phyloP scores from a whole-genome alignment of 1,284 basidiomycete genomes.

The Melampsora larici-populina region DNA sequence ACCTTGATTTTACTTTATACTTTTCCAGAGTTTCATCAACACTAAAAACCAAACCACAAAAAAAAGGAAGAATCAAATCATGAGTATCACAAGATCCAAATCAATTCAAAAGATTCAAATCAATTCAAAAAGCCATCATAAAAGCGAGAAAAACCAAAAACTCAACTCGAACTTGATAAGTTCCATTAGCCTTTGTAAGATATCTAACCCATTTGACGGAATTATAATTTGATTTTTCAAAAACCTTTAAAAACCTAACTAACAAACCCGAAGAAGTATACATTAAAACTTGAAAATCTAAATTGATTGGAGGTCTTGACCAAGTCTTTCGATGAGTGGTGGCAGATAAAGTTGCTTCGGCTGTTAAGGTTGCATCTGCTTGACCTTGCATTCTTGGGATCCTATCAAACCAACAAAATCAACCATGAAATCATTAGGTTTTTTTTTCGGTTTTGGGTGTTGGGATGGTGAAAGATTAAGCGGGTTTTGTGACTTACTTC shows the following conservation, averaged over 20 bases:
- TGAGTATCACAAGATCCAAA: too few relatives aligned
- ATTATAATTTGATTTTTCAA: conserved; percentile 90
- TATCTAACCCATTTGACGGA: conserved; percentile 54
- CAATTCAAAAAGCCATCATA: not conserved
- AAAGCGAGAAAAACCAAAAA: not conserved
- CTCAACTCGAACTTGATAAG: conserved; percentile 44
- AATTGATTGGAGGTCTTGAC: conserved; percentile 93
- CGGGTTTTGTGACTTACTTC: conserved; percentile 69
- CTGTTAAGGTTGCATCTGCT: conserved; percentile 80
- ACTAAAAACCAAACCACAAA: too few relatives aligned
- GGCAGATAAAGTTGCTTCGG: conserved; percentile 74
- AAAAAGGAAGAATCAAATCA: too few relatives aligned
- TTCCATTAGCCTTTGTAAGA: conserved; percentile 44
- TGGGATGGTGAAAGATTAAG: not conserved
- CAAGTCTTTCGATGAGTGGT: conserved; percentile 89
- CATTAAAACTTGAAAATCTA: conserved; percentile 98
- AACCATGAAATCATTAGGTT: not conserved
- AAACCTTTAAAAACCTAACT: conserved; percentile 95
- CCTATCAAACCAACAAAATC: conserved; percentile 58
- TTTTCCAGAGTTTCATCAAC: too few relatives aligned
- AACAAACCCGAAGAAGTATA: conserved; percentile 93
- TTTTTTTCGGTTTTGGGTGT: not conserved
- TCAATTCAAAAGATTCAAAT: too few relatives aligned
- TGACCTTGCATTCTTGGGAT: conserved; percentile 88
- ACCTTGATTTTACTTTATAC: too few relatives aligned